Evolutionary conservation across 805 yeast species (phyloP).

Genomic region (Myxozyma nipponensis): DNA sequence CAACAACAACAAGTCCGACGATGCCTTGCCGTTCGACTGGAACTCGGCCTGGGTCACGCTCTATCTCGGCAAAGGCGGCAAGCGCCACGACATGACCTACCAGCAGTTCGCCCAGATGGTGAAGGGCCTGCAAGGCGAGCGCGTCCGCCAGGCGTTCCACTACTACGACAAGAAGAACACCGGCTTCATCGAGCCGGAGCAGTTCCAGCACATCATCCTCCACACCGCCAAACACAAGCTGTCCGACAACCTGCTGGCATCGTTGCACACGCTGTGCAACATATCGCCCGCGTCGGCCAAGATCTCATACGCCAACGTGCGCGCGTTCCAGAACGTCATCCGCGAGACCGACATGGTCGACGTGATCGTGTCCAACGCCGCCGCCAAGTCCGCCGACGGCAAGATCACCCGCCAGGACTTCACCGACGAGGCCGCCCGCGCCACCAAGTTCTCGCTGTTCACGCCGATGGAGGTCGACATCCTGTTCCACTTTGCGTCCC

Average conservation of each 20-base stretch:
- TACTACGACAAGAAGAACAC: conserved; percentile 37
- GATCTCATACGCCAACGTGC: conserved; percentile 43
- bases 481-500: conserved; percentile 41
- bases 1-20: conserved; percentile 36
- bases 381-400: conserved; percentile 36
- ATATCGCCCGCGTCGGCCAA: conserved; percentile 33
- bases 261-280: conserved; percentile 40
- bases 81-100: conserved; percentile 41
- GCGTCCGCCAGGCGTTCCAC: conserved; percentile 46
- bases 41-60: conserved; percentile 42
- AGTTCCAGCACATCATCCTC: conserved; percentile 40
- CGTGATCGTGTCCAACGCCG: conserved; percentile 38
- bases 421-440: conserved; percentile 40
- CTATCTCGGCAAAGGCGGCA: conserved; percentile 39
- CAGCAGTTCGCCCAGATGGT: conserved; percentile 45
- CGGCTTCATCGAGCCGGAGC: conserved; percentile 42
- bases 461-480: conserved; percentile 45
- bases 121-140: conserved; percentile 44
- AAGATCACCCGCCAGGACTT: conserved; percentile 39
- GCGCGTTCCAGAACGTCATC: conserved; percentile 44
- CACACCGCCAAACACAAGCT: conserved; percentile 43
- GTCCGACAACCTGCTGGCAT: conserved; percentile 39
- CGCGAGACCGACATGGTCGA: conserved; percentile 43
- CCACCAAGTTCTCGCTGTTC: conserved; percentile 41
- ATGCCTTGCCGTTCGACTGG: conserved; percentile 45